These are phyloP conservation scores for Solanum hybrid DNA, from an alignment of 305 asterid genomes.

Conservation along the genomic window DNA sequence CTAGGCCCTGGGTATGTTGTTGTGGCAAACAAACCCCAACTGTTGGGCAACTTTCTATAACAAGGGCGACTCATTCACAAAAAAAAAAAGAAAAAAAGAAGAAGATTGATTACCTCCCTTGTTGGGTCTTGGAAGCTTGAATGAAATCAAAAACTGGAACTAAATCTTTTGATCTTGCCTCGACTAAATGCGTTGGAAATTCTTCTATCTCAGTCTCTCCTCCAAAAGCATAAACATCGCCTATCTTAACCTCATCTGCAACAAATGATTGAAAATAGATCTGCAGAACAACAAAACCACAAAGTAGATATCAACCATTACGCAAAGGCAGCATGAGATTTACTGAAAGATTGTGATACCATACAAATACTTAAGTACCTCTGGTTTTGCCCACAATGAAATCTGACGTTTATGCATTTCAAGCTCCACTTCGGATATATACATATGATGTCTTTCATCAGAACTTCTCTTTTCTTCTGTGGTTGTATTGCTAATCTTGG, in stretches of 20 bases:
- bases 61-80: background rate
- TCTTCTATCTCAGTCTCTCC: slow-evolving; percentile 85
- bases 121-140: slow-evolving; percentile 45
- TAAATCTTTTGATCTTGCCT: slow-evolving; percentile 62
- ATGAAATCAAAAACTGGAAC: slow-evolving; percentile 70
- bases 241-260: slow-evolving; percentile 23
- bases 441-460: slow-evolving; percentile 67
- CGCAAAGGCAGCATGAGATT: background rate
- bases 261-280: slow-evolving; percentile 52
- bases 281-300: slow-evolving; percentile 32
- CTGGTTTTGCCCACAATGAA: slow-evolving; percentile 65
- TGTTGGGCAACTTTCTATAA: background rate
- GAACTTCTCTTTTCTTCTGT: slow-evolving; percentile 20
- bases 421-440: slow-evolving; percentile 82
- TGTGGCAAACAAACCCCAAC: background rate
- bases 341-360: slow-evolving; percentile 3
- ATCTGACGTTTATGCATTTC: slow-evolving; percentile 60
- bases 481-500: slow-evolving; percentile 17
- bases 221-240: slow-evolving; percentile 26
- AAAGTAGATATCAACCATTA: slow-evolving; percentile 8
- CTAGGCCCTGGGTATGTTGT: background rate
- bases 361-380: slow-evolving; percentile 34
- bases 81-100: too few relatives aligned
- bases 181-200: slow-evolving; percentile 46
- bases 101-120: slow-evolving; percentile 45